These are phyloP conservation scores for Pseudoperonospora humuli DNA, from an alignment of 352 stramenopile genomes.

Conservation along the genomic window DNA sequence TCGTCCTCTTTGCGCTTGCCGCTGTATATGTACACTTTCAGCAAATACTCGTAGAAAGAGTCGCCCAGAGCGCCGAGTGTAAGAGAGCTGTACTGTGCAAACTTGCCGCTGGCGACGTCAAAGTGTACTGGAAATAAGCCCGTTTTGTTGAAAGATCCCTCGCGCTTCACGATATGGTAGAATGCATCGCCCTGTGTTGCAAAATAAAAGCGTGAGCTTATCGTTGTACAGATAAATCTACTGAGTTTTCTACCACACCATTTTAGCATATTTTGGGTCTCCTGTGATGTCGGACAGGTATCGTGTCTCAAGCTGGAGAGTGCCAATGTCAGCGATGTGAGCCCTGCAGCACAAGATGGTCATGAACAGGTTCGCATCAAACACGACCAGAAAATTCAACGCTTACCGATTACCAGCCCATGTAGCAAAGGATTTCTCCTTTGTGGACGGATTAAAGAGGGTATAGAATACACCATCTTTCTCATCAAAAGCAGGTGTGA, in stretches of 20 bases:
- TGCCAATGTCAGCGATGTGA: slow-evolving; percentile 76
- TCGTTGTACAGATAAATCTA: slow-evolving; percentile 1
- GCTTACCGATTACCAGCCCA: slow-evolving; percentile 36
- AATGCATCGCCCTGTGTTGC: slow-evolving; percentile 57
- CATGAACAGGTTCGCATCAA: not conserved
- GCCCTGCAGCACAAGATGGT: slow-evolving; percentile 23
- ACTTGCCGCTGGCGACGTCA: slow-evolving; percentile 26
- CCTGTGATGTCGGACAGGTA: slow-evolving; percentile 78
- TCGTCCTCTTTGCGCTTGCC: slow-evolving; percentile 60
- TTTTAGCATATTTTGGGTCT: slow-evolving; percentile 59
- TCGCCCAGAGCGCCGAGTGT: slow-evolving; percentile 91
- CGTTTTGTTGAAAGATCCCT: slow-evolving; percentile 61
- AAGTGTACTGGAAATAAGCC: slow-evolving; percentile 89
- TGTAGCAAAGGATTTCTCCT: slow-evolving; percentile 32
- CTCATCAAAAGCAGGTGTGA: slow-evolving; percentile 88
- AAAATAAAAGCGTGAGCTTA: not conserved
- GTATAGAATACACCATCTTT: slow-evolving; percentile 87
- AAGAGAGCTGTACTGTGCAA: slow-evolving; percentile 16
- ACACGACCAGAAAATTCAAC: not conserved
- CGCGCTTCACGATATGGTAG: slow-evolving; percentile 59
- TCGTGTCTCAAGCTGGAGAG: slow-evolving; percentile 76
- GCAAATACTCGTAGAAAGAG: slow-evolving; percentile 97
- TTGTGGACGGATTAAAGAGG: slow-evolving; percentile 82
- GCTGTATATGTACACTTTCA: slow-evolving; percentile 97
- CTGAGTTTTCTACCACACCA: slow-evolving; percentile 28